A percentile compares a stretch with the other conserved stretches of the same genome.
Conservation (phyloP, 495 filamentous ascomycete species). For the Aspergillus conjunctus region DNA sequence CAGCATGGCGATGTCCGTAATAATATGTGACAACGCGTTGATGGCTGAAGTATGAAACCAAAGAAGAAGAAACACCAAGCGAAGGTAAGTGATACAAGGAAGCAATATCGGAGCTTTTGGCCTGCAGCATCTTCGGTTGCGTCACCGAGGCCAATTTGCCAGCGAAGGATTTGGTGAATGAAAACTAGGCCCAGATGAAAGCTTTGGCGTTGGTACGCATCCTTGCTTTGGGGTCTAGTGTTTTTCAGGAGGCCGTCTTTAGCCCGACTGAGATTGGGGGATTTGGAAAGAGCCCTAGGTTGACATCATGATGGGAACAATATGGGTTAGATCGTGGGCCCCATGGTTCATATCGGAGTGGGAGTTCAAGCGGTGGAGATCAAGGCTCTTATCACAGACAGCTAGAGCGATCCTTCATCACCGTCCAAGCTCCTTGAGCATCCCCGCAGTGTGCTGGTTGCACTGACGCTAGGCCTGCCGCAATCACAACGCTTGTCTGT, state of each 20-base stretch:
- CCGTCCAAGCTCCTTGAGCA: conserved; percentile 26
- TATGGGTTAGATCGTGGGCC: neutral
- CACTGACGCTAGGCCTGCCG: conserved; percentile 7
- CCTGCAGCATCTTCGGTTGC: neutral
- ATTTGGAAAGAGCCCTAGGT: neutral
- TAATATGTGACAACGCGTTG: neutral
- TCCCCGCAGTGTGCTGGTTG: conserved; percentile 21
- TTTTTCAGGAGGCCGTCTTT: neutral
- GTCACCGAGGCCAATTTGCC: neutral
- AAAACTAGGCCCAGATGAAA: neutral
- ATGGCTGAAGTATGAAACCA: neutral
- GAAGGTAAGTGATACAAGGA: neutral
- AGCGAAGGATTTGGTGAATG: neutral
- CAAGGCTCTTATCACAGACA: conserved; percentile 22
- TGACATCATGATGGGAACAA: neutral
- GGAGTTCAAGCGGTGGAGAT: conserved; percentile 9
- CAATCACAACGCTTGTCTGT: neutral
- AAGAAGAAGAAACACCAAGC: neutral
- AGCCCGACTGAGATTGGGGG: neutral
- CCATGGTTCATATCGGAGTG: conserved; percentile 13
- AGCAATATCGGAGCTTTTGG: neutral
- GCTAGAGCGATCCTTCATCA: conserved; percentile 15
- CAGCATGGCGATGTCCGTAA: neutral
- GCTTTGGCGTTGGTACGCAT: neutral
- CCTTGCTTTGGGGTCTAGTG: too few relatives aligned